phyloP scores from a whole-genome alignment of 345 rosid genomes.

The Raphanus raphanistrum region DNA sequence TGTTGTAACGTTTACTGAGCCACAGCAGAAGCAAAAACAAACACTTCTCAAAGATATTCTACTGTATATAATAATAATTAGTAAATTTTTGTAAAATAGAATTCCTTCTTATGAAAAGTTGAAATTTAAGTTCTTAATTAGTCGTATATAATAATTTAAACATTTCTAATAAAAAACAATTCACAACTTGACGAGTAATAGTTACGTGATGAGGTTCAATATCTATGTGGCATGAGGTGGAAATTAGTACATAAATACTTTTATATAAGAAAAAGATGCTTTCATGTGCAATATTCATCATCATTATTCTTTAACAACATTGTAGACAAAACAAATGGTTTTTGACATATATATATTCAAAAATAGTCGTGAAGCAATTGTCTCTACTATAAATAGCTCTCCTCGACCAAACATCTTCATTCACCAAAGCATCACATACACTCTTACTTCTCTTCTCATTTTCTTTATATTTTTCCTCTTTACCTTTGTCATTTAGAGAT shows the following conservation, averaged over 20 bases:
- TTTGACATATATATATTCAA: not conserved
- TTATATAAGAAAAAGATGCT: slow-evolving; percentile 16
- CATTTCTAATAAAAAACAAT: not conserved
- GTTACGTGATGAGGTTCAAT: slow-evolving; percentile 26
- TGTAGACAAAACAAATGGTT: not conserved
- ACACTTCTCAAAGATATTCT: not conserved
- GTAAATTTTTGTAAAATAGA: not conserved
- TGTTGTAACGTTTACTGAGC: slow-evolving; percentile 34
- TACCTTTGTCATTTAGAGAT: slow-evolving; percentile 13
- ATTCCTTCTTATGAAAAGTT: not conserved
- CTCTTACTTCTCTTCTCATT: not conserved
- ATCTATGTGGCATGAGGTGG: slow-evolving; percentile 31
- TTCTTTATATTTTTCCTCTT: slow-evolving; percentile 1
- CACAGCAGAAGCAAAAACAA: slow-evolving; percentile 4
- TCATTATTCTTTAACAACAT: slow-evolving; percentile 9
- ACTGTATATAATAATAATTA: not conserved
- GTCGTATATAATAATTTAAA: no score
- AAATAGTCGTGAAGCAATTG: not conserved
- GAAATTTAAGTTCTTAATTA: not conserved
- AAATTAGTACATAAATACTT: slow-evolving; percentile 16
- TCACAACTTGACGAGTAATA: slow-evolving; percentile 14
- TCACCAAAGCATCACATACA: slow-evolving; percentile 20
- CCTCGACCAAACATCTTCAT: slow-evolving; percentile 19
- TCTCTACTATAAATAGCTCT: slow-evolving; percentile 32
- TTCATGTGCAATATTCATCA: slow-evolving; percentile 36